phyloP scores from a whole-genome alignment of 2,329 filamentous ascomycete genomes.

The Byssochlamys sp. region DNA sequence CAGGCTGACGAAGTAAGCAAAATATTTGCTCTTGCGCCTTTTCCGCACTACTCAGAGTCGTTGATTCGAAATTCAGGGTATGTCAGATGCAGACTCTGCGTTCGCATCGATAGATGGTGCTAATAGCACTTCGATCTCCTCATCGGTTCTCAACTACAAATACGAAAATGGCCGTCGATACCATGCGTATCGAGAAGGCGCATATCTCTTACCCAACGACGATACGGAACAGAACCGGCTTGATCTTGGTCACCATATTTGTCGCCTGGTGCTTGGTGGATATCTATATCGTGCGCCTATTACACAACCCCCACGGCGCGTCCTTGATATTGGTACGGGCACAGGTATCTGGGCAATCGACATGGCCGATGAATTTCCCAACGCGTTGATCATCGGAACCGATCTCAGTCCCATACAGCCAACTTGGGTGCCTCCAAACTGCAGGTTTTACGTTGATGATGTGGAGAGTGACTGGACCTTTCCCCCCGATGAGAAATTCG shows the following conservation, averaged over 20 bases:
- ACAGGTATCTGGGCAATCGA: conserved; percentile 37
- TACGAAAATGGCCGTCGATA: conserved; percentile 34
- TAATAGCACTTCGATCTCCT: conserved; percentile 12
- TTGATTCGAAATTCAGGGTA: background rate
- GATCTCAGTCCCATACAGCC: conserved; percentile 34
- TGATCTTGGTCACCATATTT: conserved; percentile 17
- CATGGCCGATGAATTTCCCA: conserved; percentile 31
- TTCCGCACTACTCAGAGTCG: background rate
- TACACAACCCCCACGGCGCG: conserved; percentile 12
- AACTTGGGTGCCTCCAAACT: conserved; percentile 21
- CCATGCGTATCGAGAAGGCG: conserved; percentile 18
- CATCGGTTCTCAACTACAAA: conserved; percentile 24
- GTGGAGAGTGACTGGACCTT: conserved; percentile 20
- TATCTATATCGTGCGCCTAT: conserved; percentile 17
- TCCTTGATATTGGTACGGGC: conserved; percentile 35
- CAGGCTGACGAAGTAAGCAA: background rate
- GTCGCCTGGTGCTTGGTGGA: conserved; percentile 14
- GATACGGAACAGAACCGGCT: conserved; percentile 25
- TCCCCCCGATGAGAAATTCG: conserved; percentile 13
- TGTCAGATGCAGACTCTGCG: background rate
- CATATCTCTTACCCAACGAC: conserved; percentile 23
- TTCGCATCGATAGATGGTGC: conserved; percentile 5
- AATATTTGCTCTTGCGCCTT: background rate
- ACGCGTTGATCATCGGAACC: conserved; percentile 25
- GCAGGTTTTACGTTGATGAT: conserved; percentile 24